Evolutionary conservation across 257 asterid genomes (phyloP).

Genomic region (Verbena officinalis): DNA sequence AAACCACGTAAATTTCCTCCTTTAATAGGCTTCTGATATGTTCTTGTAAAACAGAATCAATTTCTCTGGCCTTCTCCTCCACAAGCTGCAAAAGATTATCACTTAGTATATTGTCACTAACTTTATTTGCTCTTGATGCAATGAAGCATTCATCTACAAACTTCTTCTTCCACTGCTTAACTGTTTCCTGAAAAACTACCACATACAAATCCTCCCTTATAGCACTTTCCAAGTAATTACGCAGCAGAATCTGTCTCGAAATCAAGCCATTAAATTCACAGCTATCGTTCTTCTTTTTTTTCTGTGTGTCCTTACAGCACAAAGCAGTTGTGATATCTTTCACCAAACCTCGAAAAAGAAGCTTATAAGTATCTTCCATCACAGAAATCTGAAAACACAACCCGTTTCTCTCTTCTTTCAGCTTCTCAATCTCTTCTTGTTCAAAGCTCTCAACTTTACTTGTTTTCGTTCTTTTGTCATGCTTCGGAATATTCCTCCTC

Average conservation of each 20-base stretch:
- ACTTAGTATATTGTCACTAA: too few species aligned
- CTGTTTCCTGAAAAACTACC: slow-evolving; percentile 30
- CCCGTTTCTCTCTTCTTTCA: slow-evolving; percentile 40
- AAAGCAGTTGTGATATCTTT: slow-evolving; percentile 25
- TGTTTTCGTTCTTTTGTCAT: slow-evolving; percentile 1
- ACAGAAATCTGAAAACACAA: slow-evolving; percentile 39
- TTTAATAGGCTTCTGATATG: slow-evolving; percentile 31
- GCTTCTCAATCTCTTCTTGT: slow-evolving; percentile 29
- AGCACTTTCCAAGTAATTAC: slow-evolving; percentile 28
- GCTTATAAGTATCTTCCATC: slow-evolving; percentile 47
- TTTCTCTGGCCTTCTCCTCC: neutral
- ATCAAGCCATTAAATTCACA: slow-evolving; percentile 5
- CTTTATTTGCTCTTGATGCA: too few species aligned
- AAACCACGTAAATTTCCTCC: slow-evolving; percentile 43
- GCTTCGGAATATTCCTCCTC: slow-evolving; percentile 10
- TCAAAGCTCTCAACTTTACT: slow-evolving; percentile 22
- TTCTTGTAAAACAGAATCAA: slow-evolving; percentile 16
- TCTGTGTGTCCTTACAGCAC: neutral
- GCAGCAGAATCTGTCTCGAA: slow-evolving; percentile 11
- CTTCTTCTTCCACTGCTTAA: slow-evolving; percentile 34
- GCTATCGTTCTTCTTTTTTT: neutral
- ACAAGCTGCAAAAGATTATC: neutral
- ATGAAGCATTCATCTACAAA: neutral
- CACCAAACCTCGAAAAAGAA: slow-evolving; percentile 41
- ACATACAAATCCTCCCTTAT: slow-evolving; percentile 37